These are phyloP conservation scores for Sonneratia caseolaris DNA, from an alignment of 345 rosid species.

Conservation along the genomic window DNA sequence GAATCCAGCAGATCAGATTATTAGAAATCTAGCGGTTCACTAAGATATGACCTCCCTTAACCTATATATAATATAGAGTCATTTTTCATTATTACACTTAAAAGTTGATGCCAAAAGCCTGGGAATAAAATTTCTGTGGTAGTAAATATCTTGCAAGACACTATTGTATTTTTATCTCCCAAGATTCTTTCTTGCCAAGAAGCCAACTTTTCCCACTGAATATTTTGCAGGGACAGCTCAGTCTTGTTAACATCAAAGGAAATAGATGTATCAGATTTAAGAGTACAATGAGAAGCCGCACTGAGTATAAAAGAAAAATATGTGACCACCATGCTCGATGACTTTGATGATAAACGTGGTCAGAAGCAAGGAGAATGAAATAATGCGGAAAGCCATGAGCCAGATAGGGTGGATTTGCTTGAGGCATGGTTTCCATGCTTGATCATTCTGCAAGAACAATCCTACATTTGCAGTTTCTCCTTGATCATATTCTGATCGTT, in stretches of 20 bases:
- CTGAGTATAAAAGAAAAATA: conserved; percentile 90
- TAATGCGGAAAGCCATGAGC: conserved; percentile 62
- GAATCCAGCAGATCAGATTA: neutral
- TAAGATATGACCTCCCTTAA: neutral
- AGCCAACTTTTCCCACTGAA: neutral
- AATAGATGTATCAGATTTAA: neutral
- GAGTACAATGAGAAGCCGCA: conserved; percentile 21
- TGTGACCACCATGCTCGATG: conserved; percentile 49
- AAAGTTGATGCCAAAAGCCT: neutral
- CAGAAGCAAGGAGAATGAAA: conserved; percentile 62
- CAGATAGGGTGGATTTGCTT: conserved; percentile 83
- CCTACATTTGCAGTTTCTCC: conserved; percentile 39
- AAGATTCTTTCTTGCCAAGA: neutral
- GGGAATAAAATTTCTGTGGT: neutral
- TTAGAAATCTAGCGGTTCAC: neutral
- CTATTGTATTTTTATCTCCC: too few species aligned
- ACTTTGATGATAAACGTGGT: conserved; percentile 37
- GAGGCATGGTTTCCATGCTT: conserved; percentile 77
- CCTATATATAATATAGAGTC: neutral
- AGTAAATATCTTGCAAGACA: neutral
- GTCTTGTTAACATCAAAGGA: neutral
- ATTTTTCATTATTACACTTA: neutral
- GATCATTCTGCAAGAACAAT: conserved; percentile 53
- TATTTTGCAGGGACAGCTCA: neutral
- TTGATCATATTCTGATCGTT: conserved; percentile 14